These are phyloP conservation scores for Fraxinus quadrangulata DNA, from an alignment of 257 asterid genomes.

Conservation along the genomic window DNA sequence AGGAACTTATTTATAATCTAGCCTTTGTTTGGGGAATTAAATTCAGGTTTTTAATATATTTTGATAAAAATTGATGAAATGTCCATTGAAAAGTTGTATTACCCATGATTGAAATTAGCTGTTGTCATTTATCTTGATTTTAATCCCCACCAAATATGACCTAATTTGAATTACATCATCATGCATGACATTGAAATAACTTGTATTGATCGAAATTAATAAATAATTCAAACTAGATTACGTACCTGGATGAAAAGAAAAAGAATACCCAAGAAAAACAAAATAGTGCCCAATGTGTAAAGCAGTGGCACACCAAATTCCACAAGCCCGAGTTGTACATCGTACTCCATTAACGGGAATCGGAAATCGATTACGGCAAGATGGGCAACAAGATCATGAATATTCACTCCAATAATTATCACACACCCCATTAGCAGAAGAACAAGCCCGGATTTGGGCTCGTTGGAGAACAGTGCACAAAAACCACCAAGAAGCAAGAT, in stretches of 20 bases:
- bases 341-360: conserved; percentile 51
- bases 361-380: conserved; percentile 72
- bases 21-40: too few species aligned
- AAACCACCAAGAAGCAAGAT: conserved; percentile 64
- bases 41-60: too few species aligned
- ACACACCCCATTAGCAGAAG: conserved; percentile 53
- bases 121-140: too few species aligned
- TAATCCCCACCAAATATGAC: too few species aligned
- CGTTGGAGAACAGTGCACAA: conserved; percentile 59
- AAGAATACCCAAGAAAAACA: conserved; percentile 56
- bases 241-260: conserved; percentile 72
- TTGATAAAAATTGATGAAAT: too few species aligned
- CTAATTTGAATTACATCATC: too few species aligned
- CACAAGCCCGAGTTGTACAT: conserved; percentile 66
- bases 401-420: conserved; percentile 47
- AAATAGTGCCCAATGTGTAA: conserved; percentile 47
- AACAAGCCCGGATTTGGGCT: conserved; percentile 72
- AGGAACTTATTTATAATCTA: too few species aligned
- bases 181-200: too few species aligned
- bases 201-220: too few species aligned
- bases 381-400: conserved; percentile 83
- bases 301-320: conserved; percentile 77
- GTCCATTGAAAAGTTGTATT: too few species aligned
- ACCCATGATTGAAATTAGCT: too few species aligned
- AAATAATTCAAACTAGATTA: too few species aligned